phyloP scores from a whole-genome alignment of 2,329 filamentous ascomycete genomes.

The Sarocladiaceae sp. region DNA sequence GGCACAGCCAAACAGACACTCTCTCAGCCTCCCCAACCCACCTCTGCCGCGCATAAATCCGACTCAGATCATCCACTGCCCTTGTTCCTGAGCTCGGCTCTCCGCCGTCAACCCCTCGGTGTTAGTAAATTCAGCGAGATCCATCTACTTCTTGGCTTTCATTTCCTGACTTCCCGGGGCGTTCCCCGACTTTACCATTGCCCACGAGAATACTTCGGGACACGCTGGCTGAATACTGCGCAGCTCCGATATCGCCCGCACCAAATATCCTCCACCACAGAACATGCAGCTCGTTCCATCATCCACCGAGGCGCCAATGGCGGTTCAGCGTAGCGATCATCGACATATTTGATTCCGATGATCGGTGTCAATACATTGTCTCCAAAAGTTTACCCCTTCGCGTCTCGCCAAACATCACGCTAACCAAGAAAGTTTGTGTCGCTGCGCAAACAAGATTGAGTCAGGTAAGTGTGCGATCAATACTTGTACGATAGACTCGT shows the following conservation, averaged over 20 bases:
- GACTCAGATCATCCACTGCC: too few species aligned
- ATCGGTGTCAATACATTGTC: too few species aligned
- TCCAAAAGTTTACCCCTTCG: too few species aligned
- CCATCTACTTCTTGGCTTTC: background rate
- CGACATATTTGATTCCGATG: too few species aligned
- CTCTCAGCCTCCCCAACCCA: background rate
- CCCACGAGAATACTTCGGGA: background rate
- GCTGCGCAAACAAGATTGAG: too few species aligned
- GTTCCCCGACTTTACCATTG: background rate
- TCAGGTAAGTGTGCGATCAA: too few species aligned
- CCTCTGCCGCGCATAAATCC: background rate
- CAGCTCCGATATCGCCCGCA: conserved; percentile 1
- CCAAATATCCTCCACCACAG: background rate
- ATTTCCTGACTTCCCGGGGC: background rate
- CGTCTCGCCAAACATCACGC: too few species aligned
- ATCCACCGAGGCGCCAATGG: background rate
- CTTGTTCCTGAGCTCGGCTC: background rate
- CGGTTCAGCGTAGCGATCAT: too few species aligned
- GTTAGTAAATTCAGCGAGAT: background rate
- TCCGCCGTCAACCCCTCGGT: conserved; percentile 1
- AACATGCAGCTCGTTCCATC: too few species aligned
- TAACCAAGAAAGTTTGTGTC: too few species aligned
- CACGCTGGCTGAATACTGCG: too few species aligned
- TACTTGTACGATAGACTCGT: too few species aligned
- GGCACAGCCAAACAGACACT: background rate